Base-by-base conservation (phyloP, 768 basidiomycete species). In the Lepiota subincarnata region DNA sequence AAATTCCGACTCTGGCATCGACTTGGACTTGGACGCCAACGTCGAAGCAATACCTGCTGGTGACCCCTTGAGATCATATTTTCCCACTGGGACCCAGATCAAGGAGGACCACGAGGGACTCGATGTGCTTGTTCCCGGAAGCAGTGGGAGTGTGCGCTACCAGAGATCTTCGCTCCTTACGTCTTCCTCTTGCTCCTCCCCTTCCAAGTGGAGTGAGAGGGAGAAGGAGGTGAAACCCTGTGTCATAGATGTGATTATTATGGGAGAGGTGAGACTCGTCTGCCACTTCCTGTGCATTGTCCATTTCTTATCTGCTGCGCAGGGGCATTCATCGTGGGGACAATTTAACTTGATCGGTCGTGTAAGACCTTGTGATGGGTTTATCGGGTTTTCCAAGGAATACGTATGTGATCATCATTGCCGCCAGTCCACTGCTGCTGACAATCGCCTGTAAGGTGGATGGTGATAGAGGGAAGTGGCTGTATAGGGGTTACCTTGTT, bases 301-400 rank as follows among this genome's bases (percentile, higher is more conserved):
- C 10, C 10, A 7, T 31, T 31, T 6, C 31, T 31, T 31, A 31
- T 31, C 31, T 31, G 10, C 31, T 11, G 50, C 16, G 16, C 54
- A 92, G 89, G 91, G 92, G 4, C 92, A 94, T 68, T 94, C 92
- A 6, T 84, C 90, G 12, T 95, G 92, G 92, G 92, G 92, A 19
- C 84, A 89, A 58, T 95, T 93, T 69, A 84, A 77, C 54, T 67
- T 95, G 20, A 70, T 85, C 3, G 92, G 92, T 35, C 80, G 92
- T 14, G 78, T 95, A n/a, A 74, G 92, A 52, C 80, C 85, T 13
- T 82, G 79, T 61, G 92, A 94, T 64, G 92, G 92, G 6, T 81
- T 91, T 59, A 75, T 94, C 47, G 88, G 81, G 57, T 64, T 94
- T 7, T 81, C 79, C n/a, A 94, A 94, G 65, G 84, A 90, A 79